These are phyloP conservation scores for Rhodotorula sp. DNA, from an alignment of 1,284 basidiomycete species.

Conservation along the genomic window DNA sequence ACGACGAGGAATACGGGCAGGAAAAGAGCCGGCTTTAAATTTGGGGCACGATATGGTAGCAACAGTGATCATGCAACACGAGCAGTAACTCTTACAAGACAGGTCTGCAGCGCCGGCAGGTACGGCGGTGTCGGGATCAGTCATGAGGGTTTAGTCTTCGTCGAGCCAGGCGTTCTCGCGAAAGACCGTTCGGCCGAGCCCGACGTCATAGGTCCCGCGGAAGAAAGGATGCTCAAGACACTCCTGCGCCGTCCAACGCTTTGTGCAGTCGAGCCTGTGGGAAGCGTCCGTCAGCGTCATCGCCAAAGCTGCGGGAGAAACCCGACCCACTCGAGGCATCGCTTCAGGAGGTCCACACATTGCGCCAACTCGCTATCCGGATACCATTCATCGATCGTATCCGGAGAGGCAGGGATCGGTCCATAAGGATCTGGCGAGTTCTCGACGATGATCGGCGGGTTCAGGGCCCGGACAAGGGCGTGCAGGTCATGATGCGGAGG, in stretches of 20 bases:
- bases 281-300: not conserved
- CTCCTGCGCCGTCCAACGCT: slow-evolving; percentile 68
- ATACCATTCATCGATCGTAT: slow-evolving; percentile 50
- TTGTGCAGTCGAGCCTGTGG: slow-evolving; percentile 54
- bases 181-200: slow-evolving; percentile 19
- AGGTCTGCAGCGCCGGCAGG: no score
- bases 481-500: slow-evolving; percentile 65
- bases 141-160: no score
- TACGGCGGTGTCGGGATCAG: no score
- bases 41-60: not conserved
- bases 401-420: slow-evolving; percentile 21
- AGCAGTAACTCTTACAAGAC: not conserved
- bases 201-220: slow-evolving; percentile 34
- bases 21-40: not conserved
- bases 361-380: slow-evolving; percentile 59
- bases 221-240: slow-evolving; percentile 79
- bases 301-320: not conserved
- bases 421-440: slow-evolving; percentile 43
- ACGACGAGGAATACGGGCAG: not conserved
- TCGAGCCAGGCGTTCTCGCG: slow-evolving; percentile 4
- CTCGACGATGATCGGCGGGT: slow-evolving; percentile 62
- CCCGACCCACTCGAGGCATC: slow-evolving; percentile 56
- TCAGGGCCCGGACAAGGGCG: slow-evolving; percentile 70
- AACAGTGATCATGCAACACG: not conserved
- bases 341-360: slow-evolving; percentile 70